Percentiles rank a stretch among this genome's conserved stretches.
phyloP scores from a whole-genome alignment of 2,329 filamentous ascomycete genomes.

The Fusarium lateritium region DNA sequence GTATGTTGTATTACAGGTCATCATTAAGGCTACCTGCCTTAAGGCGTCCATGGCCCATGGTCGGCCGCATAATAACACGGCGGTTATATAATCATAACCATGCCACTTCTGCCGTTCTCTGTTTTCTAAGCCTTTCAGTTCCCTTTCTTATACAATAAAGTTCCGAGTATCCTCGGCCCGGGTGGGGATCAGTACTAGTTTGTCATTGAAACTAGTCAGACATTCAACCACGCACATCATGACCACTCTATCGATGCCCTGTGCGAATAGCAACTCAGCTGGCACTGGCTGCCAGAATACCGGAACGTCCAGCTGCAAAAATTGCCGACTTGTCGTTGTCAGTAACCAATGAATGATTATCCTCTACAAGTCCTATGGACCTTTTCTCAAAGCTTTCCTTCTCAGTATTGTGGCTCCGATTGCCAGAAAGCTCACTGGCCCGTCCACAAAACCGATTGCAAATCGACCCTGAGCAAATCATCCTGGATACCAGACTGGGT shows the following conservation, averaged over 20 bases:
- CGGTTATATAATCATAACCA: neutral
- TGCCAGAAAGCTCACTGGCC: constrained; percentile 13
- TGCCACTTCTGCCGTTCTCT: neutral
- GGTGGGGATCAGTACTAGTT: neutral
- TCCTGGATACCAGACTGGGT: constrained; percentile 10
- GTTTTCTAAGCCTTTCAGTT: neutral
- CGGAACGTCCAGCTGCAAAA: neutral
- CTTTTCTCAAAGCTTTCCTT: neutral
- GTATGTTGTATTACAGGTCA: neutral
- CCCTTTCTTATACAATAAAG: no score
- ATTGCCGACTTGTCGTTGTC: constrained; percentile 2
- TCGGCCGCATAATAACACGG: neutral
- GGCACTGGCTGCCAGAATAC: rapidly evolving
- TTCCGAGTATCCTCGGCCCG: neutral
- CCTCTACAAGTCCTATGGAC: neutral
- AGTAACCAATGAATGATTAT: neutral
- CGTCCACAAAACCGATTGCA: neutral
- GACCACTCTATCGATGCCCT: neutral
- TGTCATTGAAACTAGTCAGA: no score
- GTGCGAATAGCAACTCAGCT: neutral
- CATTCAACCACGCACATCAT: neutral
- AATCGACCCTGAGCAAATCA: neutral
- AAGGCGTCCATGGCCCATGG: neutral
- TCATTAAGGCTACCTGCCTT: neutral
- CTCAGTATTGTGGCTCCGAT: constrained; percentile 16